Conservation (phyloP, 768 basidiomycete genomes). For the Phanerochaete carnosa region DNA sequence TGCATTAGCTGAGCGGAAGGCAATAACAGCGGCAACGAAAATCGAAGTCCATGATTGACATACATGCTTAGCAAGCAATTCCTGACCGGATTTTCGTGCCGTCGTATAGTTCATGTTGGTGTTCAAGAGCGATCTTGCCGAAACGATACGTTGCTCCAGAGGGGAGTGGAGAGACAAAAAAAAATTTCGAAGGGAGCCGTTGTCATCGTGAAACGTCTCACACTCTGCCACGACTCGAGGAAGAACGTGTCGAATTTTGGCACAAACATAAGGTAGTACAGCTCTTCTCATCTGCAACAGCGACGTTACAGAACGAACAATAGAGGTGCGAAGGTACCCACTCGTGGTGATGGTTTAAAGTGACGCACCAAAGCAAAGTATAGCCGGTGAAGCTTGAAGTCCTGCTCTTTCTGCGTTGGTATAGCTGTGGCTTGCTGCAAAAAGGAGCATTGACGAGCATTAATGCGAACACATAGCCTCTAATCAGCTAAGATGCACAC, state of each 20-base stretch:
- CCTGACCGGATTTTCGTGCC: slow-evolving; percentile 1
- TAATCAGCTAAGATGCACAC: too few relatives aligned
- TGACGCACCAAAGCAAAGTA: slow-evolving; percentile 8
- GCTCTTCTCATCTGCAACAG: slow-evolving; percentile 9
- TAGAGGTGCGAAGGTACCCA: background rate
- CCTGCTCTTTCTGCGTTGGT: slow-evolving; percentile 4
- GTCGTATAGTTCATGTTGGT: slow-evolving; percentile 9
- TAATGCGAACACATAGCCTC: too few relatives aligned
- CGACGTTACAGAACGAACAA: background rate
- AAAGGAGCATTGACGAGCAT: background rate
- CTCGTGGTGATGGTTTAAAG: slow-evolving; percentile 11
- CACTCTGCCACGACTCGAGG: slow-evolving; percentile 6
- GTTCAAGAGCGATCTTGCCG: slow-evolving; percentile 4
- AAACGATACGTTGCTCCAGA: slow-evolving; percentile 10
- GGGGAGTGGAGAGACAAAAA: slow-evolving; percentile 7
- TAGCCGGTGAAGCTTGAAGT: slow-evolving; percentile 15
- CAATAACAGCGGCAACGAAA: background rate
- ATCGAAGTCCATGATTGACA: background rate
- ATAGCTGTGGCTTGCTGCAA: slow-evolving; percentile 9
- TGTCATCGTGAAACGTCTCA: slow-evolving; percentile 5
- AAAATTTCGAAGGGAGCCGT: slow-evolving; percentile 7
- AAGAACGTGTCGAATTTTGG: slow-evolving; percentile 12
- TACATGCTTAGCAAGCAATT: slow-evolving; percentile 12
- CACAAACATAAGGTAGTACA: slow-evolving; percentile 13
- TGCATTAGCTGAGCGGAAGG: slow-evolving; percentile 7